Percentiles rank a stretch among this genome's conserved stretches.
phyloP scores from a whole-genome alignment of 192 early-diverging fungal genomes.

The Coemansia sp. region DNA sequence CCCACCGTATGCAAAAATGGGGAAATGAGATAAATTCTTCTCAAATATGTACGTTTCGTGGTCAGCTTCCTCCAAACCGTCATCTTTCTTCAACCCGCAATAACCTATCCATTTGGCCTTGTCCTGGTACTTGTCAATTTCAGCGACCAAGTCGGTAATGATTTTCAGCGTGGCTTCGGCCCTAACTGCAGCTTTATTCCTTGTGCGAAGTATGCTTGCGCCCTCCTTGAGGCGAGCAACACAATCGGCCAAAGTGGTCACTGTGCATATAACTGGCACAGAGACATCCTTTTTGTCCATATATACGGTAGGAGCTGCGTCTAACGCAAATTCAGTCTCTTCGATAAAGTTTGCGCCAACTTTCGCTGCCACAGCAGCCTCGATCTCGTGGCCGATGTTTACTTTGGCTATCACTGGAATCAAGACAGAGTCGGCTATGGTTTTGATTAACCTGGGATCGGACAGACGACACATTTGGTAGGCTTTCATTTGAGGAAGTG shows the following conservation, averaged over 20 bases:
- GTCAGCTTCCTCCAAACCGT: not conserved
- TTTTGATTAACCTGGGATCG: constrained; percentile 92
- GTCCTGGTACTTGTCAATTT: not conserved
- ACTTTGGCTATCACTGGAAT: constrained; percentile 98
- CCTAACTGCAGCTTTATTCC: not conserved
- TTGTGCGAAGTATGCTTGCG: not conserved
- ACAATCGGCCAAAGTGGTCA: not conserved
- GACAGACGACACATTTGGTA: constrained; percentile 93
- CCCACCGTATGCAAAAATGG: not conserved
- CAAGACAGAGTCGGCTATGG: constrained; percentile 86
- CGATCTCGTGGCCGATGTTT: constrained; percentile 95
- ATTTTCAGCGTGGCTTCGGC: not conserved
- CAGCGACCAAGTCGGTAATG: not conserved
- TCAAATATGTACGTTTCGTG: not conserved
- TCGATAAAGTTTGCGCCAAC: constrained; percentile 7
- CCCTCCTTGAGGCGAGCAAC: not conserved
- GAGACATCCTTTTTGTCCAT: not conserved
- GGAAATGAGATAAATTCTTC: not conserved
- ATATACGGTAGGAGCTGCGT: not conserved
- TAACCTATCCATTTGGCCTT: not conserved
- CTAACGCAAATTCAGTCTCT: constrained; percentile 18
- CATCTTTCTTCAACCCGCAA: not conserved
- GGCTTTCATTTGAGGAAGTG: constrained; percentile 85
- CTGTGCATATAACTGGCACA: not conserved
- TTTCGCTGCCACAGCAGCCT: constrained; percentile 65